Evolutionary conservation across 768 basidiomycete species (phyloP), one percentile per base, ranked within the genome.

Genomic region (Termitomyces sp.): DNA sequence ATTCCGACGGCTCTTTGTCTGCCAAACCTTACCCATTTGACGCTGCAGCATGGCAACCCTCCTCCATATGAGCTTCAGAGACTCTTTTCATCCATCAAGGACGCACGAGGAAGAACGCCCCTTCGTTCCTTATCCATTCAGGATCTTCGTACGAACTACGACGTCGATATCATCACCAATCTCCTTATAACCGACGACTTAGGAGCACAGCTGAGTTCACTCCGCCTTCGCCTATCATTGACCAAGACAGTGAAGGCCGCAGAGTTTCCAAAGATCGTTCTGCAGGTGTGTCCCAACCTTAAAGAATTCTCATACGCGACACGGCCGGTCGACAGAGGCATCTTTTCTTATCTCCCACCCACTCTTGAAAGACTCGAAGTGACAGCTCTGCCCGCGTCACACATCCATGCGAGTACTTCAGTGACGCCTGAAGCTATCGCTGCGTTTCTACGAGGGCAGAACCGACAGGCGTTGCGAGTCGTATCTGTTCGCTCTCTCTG

Each of bases 281-380:
- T 57, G 1, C 43, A 57, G 21, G 48, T 43, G 4, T 57, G 56
- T 34, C 56, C 56, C 21, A 52, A 57, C 23, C 37, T 57, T 3
- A 52, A 45, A n/a, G 56, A 57, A 17, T 57, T 57, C 35, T 57
- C 56, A 9, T 57, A 57, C 7, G 56, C 50, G 21, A 57, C 50
- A 32, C 50, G 50, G 21, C 50, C 50, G 12, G 44, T 47, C 16
- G 44, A 57, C 6, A 40, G 35, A 46, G 51, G 44, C 3, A 52
- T 57, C 11, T 52, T 57, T 40, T 52, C 50, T 5, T 57, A 52
- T 57, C 37, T 57, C 6, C 56, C 51, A 7, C 44, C 44, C 21
- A 52, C 56, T 11, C 51, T 57, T 39, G 30, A 51, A 34, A 57
- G 45, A 30, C 50, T 57, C 16, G 56, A 57, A 25, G 50, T 57